phyloP scores from a whole-genome alignment of 176 grass and related monocot genomes.

The Thalia dealbata region DNA sequence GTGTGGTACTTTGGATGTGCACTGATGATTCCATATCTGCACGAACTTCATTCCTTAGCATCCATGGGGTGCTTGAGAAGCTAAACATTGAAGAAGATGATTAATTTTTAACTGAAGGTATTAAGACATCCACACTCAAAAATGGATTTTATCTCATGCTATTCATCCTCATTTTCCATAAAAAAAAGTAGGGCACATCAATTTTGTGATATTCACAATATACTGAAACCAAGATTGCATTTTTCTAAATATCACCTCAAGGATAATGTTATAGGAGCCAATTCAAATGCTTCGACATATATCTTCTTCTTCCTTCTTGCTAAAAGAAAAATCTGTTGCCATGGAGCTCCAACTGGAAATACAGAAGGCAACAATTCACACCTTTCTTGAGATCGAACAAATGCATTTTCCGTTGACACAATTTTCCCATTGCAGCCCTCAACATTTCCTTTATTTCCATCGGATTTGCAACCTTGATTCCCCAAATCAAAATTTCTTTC shows the following conservation, averaged over 20 bases:
- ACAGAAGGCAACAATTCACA: slow-evolving; percentile 66
- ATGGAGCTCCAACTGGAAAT: slow-evolving; percentile 78
- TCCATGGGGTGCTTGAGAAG: slow-evolving; percentile 91
- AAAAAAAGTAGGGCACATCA: neutral
- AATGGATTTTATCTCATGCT: neutral
- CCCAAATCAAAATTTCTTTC: slow-evolving; percentile 51
- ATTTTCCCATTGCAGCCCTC: slow-evolving; percentile 26
- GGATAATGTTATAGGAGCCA: slow-evolving; percentile 60
- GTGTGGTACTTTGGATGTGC: slow-evolving; percentile 52
- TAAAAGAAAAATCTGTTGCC: slow-evolving; percentile 89
- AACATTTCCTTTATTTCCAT: slow-evolving; percentile 33
- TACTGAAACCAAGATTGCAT: neutral
- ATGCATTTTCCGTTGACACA: slow-evolving; percentile 25
- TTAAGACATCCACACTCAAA: neutral
- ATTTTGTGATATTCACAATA: too few species aligned
- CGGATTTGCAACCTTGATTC: slow-evolving; percentile 34
- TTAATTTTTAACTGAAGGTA: slow-evolving; percentile 5
- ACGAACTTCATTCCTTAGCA: slow-evolving; percentile 57
- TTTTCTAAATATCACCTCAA: slow-evolving; percentile 49
- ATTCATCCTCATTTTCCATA: neutral
- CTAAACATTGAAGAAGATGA: slow-evolving; percentile 37
- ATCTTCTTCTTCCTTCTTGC: slow-evolving; percentile 85
- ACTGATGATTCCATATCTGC: slow-evolving; percentile 43
- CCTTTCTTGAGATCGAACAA: slow-evolving; percentile 17
- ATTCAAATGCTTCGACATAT: slow-evolving; percentile 77